A percentile compares a stretch with the other conserved stretches of the same genome.
Conservation (phyloP, 345 rosid genomes). For the Populus pruinosa region DNA sequence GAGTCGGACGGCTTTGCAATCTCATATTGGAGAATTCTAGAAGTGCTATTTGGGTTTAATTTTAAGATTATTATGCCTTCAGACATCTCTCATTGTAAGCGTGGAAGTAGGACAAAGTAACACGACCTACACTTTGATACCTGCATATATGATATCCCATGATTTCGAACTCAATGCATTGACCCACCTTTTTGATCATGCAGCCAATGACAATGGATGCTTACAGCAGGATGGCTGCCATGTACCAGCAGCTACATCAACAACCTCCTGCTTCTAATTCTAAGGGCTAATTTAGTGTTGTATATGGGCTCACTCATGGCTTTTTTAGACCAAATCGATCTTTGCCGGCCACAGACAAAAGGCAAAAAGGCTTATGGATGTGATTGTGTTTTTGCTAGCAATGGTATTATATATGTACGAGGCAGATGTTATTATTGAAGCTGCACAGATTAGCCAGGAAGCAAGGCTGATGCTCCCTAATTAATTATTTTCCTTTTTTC, state of each 20-base stretch:
- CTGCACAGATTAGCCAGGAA: neutral
- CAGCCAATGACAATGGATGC: constrained; percentile 84
- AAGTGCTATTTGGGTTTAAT: neutral
- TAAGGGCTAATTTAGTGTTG: constrained; percentile 30
- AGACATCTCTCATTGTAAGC: neutral
- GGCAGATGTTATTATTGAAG: neutral
- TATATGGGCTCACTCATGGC: neutral
- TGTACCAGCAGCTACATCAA: constrained; percentile 81
- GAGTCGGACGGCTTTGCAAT: neutral
- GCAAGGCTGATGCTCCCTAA: neutral
- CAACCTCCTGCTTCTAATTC: constrained; percentile 49
- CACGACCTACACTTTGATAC: neutral
- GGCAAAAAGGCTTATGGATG: neutral
- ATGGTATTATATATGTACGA: neutral
- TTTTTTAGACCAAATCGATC: neutral
- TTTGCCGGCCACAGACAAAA: neutral
- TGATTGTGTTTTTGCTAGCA: neutral
- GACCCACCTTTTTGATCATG: neutral
- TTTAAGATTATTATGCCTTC: no score
- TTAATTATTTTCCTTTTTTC: neutral
- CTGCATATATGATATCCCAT: neutral
- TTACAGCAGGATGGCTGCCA: constrained; percentile 71
- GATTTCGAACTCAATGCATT: neutral
- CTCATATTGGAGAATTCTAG: neutral
- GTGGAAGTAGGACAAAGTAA: neutral